These are phyloP conservation scores for Candida yuanshanica DNA, from an alignment of 805 yeast species.

Conservation along the genomic window DNA sequence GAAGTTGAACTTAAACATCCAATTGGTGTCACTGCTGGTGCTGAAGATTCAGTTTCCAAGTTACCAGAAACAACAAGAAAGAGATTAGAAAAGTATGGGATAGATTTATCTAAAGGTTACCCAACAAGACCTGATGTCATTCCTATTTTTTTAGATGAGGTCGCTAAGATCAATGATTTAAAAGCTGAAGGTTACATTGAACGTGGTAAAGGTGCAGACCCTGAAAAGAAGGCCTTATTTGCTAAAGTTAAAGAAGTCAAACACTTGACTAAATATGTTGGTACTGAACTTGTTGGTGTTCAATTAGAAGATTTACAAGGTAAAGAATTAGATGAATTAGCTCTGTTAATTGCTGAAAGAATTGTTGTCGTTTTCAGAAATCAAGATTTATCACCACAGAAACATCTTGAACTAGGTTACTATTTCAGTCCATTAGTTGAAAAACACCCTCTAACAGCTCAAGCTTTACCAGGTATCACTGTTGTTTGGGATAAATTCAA, in stretches of 20 bases:
- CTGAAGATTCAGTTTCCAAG: not conserved
- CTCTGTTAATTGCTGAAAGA: slow-evolving; percentile 40
- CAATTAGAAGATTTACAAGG: slow-evolving; percentile 36
- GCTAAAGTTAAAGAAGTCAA: slow-evolving; percentile 35
- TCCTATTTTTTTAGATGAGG: slow-evolving; percentile 36
- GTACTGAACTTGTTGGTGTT: slow-evolving; percentile 44
- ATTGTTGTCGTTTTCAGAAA: slow-evolving; percentile 44
- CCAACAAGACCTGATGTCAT: slow-evolving; percentile 31
- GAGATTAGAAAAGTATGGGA: slow-evolving; percentile 28
- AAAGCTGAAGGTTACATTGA: slow-evolving; percentile 29
- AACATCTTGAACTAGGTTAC: slow-evolving; percentile 38
- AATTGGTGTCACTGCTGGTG: slow-evolving; percentile 1
- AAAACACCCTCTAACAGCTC: slow-evolving; percentile 31
- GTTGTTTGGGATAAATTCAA: slow-evolving; percentile 28
- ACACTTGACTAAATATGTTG: slow-evolving; percentile 38
- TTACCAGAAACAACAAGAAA: slow-evolving; percentile 20
- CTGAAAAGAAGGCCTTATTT: slow-evolving; percentile 34
- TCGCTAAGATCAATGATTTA: slow-evolving; percentile 28
- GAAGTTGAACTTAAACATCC: slow-evolving; percentile 4
- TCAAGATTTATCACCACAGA: slow-evolving; percentile 38
- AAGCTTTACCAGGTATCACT: slow-evolving; percentile 32
- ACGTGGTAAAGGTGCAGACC: slow-evolving; percentile 33
- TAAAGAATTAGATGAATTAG: slow-evolving; percentile 40
- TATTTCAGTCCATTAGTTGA: slow-evolving; percentile 39
- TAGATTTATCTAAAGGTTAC: slow-evolving; percentile 34